phyloP scores from a whole-genome alignment of 352 stramenopile species.

The Lagenidium giganteum region DNA sequence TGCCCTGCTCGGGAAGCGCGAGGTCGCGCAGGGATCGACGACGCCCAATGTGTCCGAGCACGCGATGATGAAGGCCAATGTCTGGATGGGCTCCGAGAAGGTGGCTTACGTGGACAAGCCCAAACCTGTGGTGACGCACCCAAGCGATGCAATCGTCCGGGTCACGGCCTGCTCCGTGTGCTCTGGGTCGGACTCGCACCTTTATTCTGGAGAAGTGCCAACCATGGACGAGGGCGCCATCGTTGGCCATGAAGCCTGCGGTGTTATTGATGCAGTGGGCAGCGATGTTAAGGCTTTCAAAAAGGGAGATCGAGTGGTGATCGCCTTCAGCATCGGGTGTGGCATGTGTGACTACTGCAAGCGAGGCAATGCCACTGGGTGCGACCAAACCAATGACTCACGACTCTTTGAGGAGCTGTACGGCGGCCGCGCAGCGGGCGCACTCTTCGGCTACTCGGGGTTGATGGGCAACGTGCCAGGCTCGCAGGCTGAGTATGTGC shows the following conservation, averaged over 20 bases:
- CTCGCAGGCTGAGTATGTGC: conserved; percentile 36
- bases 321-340: conserved; percentile 27
- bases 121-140: conserved; percentile 24
- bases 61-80: conserved; percentile 30
- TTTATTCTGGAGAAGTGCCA: conserved; percentile 26
- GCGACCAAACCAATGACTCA: conserved; percentile 30
- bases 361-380: conserved; percentile 22
- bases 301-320: conserved; percentile 31
- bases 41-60: conserved; percentile 21
- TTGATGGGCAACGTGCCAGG: conserved; percentile 30
- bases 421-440: conserved; percentile 14
- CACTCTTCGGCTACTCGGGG: conserved; percentile 26
- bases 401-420: conserved; percentile 27
- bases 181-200: conserved; percentile 26
- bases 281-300: conserved; percentile 24
- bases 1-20: conserved; percentile 23
- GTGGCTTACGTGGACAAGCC: conserved; percentile 20
- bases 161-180: conserved; percentile 23
- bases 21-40: conserved; percentile 18
- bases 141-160: conserved; percentile 21
- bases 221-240: conserved; percentile 29
- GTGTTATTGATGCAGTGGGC: conserved; percentile 23
- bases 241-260: conserved; percentile 32
- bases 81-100: conserved; percentile 24
- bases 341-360: conserved; percentile 26